Base-by-base conservation (phyloP, 306 rosid genomes). In the Adenanthera pavonina region DNA sequence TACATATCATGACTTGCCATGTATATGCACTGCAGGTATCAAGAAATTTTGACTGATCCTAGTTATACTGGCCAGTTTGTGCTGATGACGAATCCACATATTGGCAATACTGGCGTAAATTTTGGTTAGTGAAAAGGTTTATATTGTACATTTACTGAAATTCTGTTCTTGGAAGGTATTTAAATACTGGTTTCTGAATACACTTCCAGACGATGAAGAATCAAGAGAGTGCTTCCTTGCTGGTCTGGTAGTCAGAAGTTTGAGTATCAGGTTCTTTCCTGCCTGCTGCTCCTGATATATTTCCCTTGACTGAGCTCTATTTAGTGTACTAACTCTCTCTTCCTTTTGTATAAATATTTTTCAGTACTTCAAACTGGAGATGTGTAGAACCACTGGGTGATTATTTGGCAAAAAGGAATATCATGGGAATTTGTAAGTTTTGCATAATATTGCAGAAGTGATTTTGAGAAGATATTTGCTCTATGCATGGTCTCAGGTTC, bases 61-160 rank as follows among this genome's bases (percentile, higher is more conserved):
- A 95, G 98, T 81, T 95, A 95, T 83, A 94, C 98, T 77, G 99
- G 98, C 5, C 98, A 96, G 83, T 93, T 93, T 86, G 98, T 96
- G 62, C 84, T 93, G 36, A 96, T 96, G 98, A 92, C 98, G 62
- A 96, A 89, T 85, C 99, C 99, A 0, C 99, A 93, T 19, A 95
- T 95, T 56, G 99, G 99, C 85, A 93, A 61, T 30, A 61, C 68
- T 33, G 68, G 68, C 19, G 0, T 61, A 30, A 61, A 61, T 61
- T 61, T 61, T 61, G 68, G 68, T 61, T 4, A 30, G 41, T 61
- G 9, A 61, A 38, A 40, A 40, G 49, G 9, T 78, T 84, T 47
- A 8, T 71, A 43, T 40, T 67, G 34, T 48, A n/a, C 11, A 51
- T 72, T 43, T 8, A 47, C 52, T 49, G 57, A 49, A 52, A 36